Evolutionary conservation across 106 monocot genomes (phyloP).

Genomic region (Vanilla planifolia): DNA sequence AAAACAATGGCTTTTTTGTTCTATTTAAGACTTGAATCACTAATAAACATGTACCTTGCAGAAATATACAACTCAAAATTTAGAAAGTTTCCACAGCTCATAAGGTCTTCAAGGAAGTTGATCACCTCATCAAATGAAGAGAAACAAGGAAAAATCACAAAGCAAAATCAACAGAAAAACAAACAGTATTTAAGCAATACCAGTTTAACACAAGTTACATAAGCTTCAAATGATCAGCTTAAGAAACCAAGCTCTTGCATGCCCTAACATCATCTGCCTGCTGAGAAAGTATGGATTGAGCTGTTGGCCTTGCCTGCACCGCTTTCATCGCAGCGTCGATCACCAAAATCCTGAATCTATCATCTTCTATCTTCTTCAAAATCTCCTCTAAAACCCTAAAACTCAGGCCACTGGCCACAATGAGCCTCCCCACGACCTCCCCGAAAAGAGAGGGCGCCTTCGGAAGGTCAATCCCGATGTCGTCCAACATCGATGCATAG

Average conservation of each 20-base stretch:
- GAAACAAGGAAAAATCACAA: background rate
- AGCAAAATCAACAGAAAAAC: background rate
- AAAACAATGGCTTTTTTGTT: too few relatives aligned
- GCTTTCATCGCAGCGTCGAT: conserved; percentile 16
- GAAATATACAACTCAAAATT: conserved; percentile 30
- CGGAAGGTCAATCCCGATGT: conserved; percentile 76
- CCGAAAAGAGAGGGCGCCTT: conserved; percentile 69
- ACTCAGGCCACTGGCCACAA: conserved; percentile 32
- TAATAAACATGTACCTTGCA: conserved; percentile 17
- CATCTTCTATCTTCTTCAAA: conserved; percentile 35
- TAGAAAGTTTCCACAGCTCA: background rate
- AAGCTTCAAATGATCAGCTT: background rate
- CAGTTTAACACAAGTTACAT: background rate
- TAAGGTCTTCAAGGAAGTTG: conserved; percentile 2
- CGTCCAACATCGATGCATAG: conserved; percentile 68
- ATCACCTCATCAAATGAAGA: conserved; percentile 14
- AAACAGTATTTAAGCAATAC: background rate
- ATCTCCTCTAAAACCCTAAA: conserved; percentile 65
- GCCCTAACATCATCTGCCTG: conserved; percentile 21
- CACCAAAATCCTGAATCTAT: conserved; percentile 5
- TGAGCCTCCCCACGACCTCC: conserved; percentile 51
- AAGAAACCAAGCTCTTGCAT: conserved; percentile 25
- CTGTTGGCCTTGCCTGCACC: conserved; percentile 11
- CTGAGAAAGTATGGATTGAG: conserved; percentile 7
- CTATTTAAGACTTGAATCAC: conserved; percentile 5